Evolutionary conservation across 2,329 filamentous ascomycete species (phyloP), one percentile per base, ranked within the genome.

Genomic region (Penicillium italicum): DNA sequence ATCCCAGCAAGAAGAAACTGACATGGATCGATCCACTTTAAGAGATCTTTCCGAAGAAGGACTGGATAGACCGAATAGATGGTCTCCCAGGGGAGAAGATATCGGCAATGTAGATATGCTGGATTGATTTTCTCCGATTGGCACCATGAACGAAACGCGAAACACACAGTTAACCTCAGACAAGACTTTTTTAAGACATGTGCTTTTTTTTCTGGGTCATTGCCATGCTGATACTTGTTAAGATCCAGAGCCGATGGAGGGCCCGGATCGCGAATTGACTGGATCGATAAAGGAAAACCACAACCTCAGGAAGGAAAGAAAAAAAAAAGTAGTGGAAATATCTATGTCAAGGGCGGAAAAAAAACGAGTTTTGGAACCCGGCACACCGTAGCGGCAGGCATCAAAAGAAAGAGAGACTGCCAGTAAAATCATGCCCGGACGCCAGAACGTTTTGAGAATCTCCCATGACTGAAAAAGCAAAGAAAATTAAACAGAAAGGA

Each of bases 381-480:
- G 62, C 55, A 59, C 61, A 65, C 63, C 62, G 62, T 62, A 57
- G 56, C 64, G 66, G 63, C 64, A 66, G 66, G 64, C 59, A 66
- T 67, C 61, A 63, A 67, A 59, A 64, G 50, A 56, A 43, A 53
- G 45, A 56, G 46, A 67, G 63, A 66, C 62, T 68, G 66, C 67
- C 66, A 64, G 64, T 62, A 67, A 69, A 67, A 66, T 58, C 64
- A 72, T 67, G 66, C 55, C 69, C 63, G 65, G 68, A 73, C 70
- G 71, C 70, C 70, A 56, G 63, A 65, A 67, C 65, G 60, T 69
- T 72, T 71, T 68, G 50, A 45, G 56, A 64, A 61, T 63, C 62
- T 61, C 66, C 68, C 64, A 62, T 64, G 61, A 65, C 50, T 61
- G 53, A 64, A 67, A 61, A 61, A 62, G 62, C 55, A 61, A 58